Conservation (phyloP, 805 yeast genomes). For the Yarrowia sp. region DNA sequence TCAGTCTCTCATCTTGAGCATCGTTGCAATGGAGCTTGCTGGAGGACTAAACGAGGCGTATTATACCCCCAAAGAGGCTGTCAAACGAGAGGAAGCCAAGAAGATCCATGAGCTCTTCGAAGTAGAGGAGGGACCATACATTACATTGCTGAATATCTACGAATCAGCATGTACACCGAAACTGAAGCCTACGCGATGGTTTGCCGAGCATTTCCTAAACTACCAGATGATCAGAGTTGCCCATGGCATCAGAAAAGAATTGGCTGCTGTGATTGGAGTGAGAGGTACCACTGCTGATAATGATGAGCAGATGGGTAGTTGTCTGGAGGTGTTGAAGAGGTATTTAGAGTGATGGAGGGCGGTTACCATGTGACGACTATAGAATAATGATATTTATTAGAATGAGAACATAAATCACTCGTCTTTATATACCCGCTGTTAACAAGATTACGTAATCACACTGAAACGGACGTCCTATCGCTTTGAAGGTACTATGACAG, state of each 20-base stretch:
- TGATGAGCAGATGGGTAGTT: conserved; percentile 6
- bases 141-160: conserved; percentile 13
- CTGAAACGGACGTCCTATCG: too few relatives aligned
- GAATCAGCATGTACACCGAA: conserved; percentile 18
- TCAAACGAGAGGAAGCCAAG: conserved; percentile 12
- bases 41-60: conserved; percentile 22
- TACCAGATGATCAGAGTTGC: conserved; percentile 18
- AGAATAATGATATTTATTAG: not conserved
- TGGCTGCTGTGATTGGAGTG: not conserved
- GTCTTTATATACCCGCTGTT: too few relatives aligned
- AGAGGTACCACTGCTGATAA: not conserved
- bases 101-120: conserved; percentile 11
- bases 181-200: conserved; percentile 19
- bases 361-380: not conserved
- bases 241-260: not conserved
- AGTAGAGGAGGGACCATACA: conserved; percentile 11
- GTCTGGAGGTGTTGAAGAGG: not conserved
- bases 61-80: conserved; percentile 14
- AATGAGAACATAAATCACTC: too few relatives aligned
- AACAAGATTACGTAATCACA: too few relatives aligned
- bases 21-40: conserved; percentile 13
- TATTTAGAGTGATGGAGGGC: not conserved
- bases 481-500: too few relatives aligned
- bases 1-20: not conserved
- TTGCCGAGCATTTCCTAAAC: conserved; percentile 19